These are phyloP conservation scores for Leptoxyphium fumago DNA, from an alignment of 2,329 filamentous ascomycete genomes.

Conservation along the genomic window DNA sequence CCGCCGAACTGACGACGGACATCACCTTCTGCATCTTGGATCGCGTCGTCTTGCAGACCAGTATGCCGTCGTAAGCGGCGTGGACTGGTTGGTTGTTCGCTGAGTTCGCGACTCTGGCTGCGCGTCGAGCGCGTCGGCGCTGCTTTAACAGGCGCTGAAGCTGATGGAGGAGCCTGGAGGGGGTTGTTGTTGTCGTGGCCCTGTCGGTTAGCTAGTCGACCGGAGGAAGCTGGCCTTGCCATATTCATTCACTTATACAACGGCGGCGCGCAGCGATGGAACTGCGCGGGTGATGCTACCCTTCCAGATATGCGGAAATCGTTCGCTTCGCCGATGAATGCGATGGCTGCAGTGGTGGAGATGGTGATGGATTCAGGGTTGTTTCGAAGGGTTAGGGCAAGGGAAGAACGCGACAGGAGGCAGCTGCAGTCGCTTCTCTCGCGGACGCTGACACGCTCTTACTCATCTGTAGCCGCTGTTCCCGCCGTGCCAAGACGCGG, in stretches of 20 bases:
- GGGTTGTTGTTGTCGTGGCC: not conserved
- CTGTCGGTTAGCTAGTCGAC: slow-evolving; percentile 3
- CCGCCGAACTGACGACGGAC: too few species aligned
- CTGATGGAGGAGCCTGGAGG: not conserved
- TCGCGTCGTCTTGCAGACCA: too few species aligned
- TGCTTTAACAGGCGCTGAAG: slow-evolving; percentile 2
- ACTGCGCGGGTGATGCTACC: not conserved
- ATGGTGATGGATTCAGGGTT: not conserved
- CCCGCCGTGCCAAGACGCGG: too few species aligned
- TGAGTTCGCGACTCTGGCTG: slow-evolving; percentile 26
- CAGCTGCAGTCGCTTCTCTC: too few species aligned
- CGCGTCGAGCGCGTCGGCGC: slow-evolving; percentile 16
- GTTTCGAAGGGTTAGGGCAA: not conserved
- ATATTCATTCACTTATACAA: not conserved
- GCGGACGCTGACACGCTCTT: too few species aligned
- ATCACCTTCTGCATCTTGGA: too few species aligned
- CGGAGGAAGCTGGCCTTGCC: not conserved
- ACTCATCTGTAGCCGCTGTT: too few species aligned
- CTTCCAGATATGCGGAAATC: not conserved
- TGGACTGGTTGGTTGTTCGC: slow-evolving; percentile 1
- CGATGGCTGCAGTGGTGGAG: too few species aligned
- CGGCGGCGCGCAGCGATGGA: not conserved
- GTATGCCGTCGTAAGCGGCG: not conserved
- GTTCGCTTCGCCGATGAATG: too few species aligned
- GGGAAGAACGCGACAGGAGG: not conserved